Percentiles rank a stretch among this genome's conserved stretches.
phyloP scores from a whole-genome alignment of 495 filamentous ascomycete genomes.

The Aspergillus conjunctus region DNA sequence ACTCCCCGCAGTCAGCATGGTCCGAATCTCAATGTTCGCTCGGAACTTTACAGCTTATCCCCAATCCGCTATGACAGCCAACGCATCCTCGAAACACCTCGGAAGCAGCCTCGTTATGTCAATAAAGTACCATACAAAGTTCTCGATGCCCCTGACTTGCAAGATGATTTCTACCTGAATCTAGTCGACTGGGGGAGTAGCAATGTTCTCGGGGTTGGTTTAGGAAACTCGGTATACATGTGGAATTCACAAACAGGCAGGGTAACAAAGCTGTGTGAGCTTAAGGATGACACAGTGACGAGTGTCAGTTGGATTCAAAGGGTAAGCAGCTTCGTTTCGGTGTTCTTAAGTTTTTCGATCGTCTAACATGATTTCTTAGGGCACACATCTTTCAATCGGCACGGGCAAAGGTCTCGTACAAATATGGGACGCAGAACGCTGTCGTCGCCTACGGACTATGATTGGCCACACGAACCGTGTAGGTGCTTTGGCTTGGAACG shows the following conservation, averaged over 20 bases:
- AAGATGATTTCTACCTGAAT: slow-evolving; percentile 97
- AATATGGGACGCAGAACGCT: slow-evolving; percentile 93
- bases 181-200: slow-evolving; percentile 97
- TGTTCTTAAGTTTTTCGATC: slow-evolving; percentile 9
- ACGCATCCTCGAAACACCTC: slow-evolving; percentile 84
- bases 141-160: slow-evolving; percentile 90
- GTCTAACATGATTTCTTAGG: slow-evolving; percentile 46
- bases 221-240: slow-evolving; percentile 96
- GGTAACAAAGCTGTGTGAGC: slow-evolving; percentile 89
- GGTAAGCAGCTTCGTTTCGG: slow-evolving; percentile 36
- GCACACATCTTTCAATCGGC: slow-evolving; percentile 91
- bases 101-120: slow-evolving; percentile 83
- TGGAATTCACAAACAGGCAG: slow-evolving; percentile 88
- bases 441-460: slow-evolving; percentile 88
- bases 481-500: slow-evolving; percentile 93
- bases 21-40: slow-evolving; percentile 79
- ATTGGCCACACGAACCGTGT: slow-evolving; percentile 91
- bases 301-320: slow-evolving; percentile 97
- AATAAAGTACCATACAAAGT: slow-evolving; percentile 98
- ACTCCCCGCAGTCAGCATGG: slow-evolving; percentile 86
- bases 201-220: slow-evolving; percentile 87
- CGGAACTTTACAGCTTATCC: slow-evolving; percentile 91
- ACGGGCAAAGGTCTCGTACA: slow-evolving; percentile 92
- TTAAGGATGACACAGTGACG: slow-evolving; percentile 91
- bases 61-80: slow-evolving; percentile 89